Evolutionary conservation across 2,329 filamentous ascomycete genomes (phyloP), one percentile per base, ranked within the genome.

Genomic region (Leptographium wingfieldii): DNA sequence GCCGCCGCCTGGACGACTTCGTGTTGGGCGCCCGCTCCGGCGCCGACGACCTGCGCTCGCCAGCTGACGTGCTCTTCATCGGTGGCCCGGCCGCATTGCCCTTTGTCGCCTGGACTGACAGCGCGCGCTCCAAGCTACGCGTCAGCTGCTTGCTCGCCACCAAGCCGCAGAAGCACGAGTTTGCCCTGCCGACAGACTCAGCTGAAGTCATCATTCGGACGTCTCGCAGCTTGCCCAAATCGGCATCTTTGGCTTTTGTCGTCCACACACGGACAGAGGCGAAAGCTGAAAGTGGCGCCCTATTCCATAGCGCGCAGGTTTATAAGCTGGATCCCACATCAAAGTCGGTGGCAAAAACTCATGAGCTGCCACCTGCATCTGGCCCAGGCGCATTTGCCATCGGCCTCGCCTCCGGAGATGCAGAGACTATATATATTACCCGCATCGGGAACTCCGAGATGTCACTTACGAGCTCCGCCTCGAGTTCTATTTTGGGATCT

Each of bases 251-350:
- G 46, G 90, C 95, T 74, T 95, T 96, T 74, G 76, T 96, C 38
- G 87, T 96, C 5, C 88, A 96, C 66, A 90, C 84, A 66, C 80
- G 85, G 66, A 89, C 89, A 0, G 77, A 77, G 43, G 76, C 76
- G 3, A 84, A 83, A 22, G 76, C 76, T 3, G 84, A 84, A 25
- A 88, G 92, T 69, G 90, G 88, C 76, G 40, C 14, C 27, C 29
- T 31, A 46, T 35, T 35, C 9, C 63, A 65, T 43, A 38, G 55
- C 27, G 92, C 87, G 3, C 87, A 95, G 63, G 86, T 97, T 35
- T 96, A 87, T 69, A 90, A 95, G 67, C 80, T 95, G 61, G 82
- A 95, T 66, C 72, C 89, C 57, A 86, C 86, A 73, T 85, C 78
- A 61, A 81, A 79, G 59, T 80, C 79, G 22, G 80, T 92, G 33